A percentile compares a stretch with the other conserved stretches of the same genome.
These are phyloP conservation scores for sweet orange (Citrus sinensis) DNA, from an alignment of 345 rosid species.

Conservation along the genomic window DNA sequence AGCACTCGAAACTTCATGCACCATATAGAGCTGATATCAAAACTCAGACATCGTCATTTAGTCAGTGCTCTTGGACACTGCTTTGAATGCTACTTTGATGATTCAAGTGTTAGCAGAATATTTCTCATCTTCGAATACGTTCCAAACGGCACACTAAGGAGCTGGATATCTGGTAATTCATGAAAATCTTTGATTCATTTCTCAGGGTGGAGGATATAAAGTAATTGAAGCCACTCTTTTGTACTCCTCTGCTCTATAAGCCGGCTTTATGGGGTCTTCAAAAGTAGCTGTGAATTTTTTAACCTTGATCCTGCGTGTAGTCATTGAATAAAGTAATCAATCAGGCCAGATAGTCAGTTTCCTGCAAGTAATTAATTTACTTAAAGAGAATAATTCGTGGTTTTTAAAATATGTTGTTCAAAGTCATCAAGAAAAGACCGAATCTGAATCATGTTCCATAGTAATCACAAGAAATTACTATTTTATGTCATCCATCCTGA, in stretches of 20 bases:
- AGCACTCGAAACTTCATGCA: slow-evolving; percentile 76
- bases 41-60: slow-evolving; percentile 80
- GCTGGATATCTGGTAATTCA: slow-evolving; percentile 81
- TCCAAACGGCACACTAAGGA: slow-evolving; percentile 78
- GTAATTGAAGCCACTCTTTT: neutral
- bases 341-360: neutral
- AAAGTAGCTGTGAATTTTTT: neutral
- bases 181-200: slow-evolving; percentile 2
- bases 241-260: neutral
- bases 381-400: neutral
- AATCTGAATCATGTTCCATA: neutral
- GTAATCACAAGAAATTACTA: no score
- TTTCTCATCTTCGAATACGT: slow-evolving; percentile 85
- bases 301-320: neutral
- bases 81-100: slow-evolving; percentile 90
- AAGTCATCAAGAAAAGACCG: neutral
- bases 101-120: slow-evolving; percentile 91
- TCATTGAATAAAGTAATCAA: neutral
- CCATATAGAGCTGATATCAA: slow-evolving; percentile 79
- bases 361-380: neutral
- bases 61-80: slow-evolving; percentile 93
- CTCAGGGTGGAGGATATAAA: neutral
- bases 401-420: neutral
- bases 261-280: neutral
- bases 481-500: neutral